These are phyloP conservation scores for Aegilops sharonensis DNA, from an alignment of 176 grass and related monocot species.

Conservation along the genomic window DNA sequence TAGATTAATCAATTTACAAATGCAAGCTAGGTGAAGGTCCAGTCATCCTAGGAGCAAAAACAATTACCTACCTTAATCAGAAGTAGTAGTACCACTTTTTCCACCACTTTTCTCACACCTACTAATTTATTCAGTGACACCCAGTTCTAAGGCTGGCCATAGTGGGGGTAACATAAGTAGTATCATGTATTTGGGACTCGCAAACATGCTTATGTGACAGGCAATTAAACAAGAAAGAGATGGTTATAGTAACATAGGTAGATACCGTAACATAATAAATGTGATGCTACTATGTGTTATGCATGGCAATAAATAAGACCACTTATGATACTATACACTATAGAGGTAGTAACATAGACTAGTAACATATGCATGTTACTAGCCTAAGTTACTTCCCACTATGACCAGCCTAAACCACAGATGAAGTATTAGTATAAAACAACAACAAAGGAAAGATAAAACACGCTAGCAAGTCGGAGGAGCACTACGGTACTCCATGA, in stretches of 20 bases:
- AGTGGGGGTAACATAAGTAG: no score
- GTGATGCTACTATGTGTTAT: no score
- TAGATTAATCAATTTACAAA: neutral
- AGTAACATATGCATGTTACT: no score
- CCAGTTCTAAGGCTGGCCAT: neutral
- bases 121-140: neutral
- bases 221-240: no score
- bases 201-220: no score
- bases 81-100: neutral
- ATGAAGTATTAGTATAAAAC: neutral
- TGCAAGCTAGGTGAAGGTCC: slow-evolving; percentile 20
- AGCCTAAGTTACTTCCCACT: no score
- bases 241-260: no score
- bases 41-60: slow-evolving; percentile 38
- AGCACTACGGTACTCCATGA: neutral
- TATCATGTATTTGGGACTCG: no score
- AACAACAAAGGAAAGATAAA: neutral
- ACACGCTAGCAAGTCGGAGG: neutral
- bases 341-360: no score
- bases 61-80: slow-evolving; percentile 28
- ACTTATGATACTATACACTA: no score
- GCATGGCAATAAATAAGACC: no score
- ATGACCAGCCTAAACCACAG: neutral
- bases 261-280: no score
- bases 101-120: neutral